Evolutionary conservation across 495 filamentous ascomycete genomes (phyloP).

Genomic region (Aspergillus nidulans): DNA sequence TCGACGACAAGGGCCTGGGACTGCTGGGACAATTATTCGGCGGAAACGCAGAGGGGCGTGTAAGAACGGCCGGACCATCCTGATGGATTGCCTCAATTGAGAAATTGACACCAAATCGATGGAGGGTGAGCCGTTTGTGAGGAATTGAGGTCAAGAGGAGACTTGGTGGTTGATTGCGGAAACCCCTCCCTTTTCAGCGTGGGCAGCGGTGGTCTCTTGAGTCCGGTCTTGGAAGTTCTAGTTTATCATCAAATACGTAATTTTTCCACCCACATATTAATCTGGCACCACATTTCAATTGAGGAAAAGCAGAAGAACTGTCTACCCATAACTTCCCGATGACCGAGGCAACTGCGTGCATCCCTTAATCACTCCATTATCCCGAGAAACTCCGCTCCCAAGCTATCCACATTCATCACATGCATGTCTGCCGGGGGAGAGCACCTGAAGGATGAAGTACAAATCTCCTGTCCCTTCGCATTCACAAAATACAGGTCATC

Average conservation of each 20-base stretch:
- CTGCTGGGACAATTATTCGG: not conserved
- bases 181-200: not conserved
- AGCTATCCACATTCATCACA: slow-evolving; percentile 20
- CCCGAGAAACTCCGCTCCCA: slow-evolving; percentile 2
- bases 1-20: not conserved
- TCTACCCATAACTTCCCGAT: not conserved
- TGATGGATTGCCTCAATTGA: not conserved
- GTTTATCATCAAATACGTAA: not conserved
- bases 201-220: not conserved
- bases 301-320: not conserved
- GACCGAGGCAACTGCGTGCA: not conserved
- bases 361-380: not conserved
- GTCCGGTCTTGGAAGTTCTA: not conserved
- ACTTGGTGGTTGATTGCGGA: not conserved
- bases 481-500: not conserved
- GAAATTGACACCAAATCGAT: not conserved
- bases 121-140: no score
- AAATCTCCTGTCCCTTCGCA: slow-evolving; percentile 2
- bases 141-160: not conserved
- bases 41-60: not conserved
- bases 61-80: slow-evolving; percentile 7
- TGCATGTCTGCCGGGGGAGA: slow-evolving; percentile 72
- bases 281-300: not conserved
- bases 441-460: slow-evolving; percentile 85
- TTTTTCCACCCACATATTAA: not conserved